Base-by-base conservation (phyloP, 2,329 filamentous ascomycete species). In the Huntiella omanensis region DNA sequence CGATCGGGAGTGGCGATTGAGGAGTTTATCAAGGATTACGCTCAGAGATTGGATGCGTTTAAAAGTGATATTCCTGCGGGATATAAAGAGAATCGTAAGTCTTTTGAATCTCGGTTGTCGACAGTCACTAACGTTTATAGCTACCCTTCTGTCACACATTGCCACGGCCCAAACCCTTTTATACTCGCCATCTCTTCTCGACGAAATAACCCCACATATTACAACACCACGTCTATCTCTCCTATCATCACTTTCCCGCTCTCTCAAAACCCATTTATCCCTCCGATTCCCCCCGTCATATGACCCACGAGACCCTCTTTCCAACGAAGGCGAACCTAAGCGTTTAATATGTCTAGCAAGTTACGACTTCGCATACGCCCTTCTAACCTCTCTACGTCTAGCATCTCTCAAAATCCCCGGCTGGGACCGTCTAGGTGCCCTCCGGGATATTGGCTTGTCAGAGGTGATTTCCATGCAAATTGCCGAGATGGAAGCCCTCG, bases 381-480 rank as follows among this genome's bases (percentile, higher is more conserved):
- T 70, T 52, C 60, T 71, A 51, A 64, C 60, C 0, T 61, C 58
- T 35, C 60, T 71, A 13, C 66, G 66, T 54, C 59, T 72, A n/a
- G 58, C 66, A 49, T 64, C 62, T 8, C 55, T 70, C 10, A 59
- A 60, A 35, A 50, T 63, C 1, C 64, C 67, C 1, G 67, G 67
- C 0, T 71, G 68, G 68, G 62, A 70, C 43, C 54, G 62, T 3
- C 53, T 53, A 2, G 53, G 56, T 1, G 60, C 64, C 16, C 56
- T 60, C 4, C 50, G 54, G 16, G 61, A 66, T 49, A 55, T 69
- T 10, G 54, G 51, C 16, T 54, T 64, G 43, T 57, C 57, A 4
- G 47, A 52, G 10, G 51, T 57, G n/a, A 46, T 63, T 13, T 54
- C 58, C 12, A 50, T 46, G 16, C 57, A 62, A 51, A 54, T 60